A percentile compares a stretch with the other conserved stretches of the same genome.
phyloP scores from a whole-genome alignment of 2,329 filamentous ascomycete species.

The Aspergillus sp. region DNA sequence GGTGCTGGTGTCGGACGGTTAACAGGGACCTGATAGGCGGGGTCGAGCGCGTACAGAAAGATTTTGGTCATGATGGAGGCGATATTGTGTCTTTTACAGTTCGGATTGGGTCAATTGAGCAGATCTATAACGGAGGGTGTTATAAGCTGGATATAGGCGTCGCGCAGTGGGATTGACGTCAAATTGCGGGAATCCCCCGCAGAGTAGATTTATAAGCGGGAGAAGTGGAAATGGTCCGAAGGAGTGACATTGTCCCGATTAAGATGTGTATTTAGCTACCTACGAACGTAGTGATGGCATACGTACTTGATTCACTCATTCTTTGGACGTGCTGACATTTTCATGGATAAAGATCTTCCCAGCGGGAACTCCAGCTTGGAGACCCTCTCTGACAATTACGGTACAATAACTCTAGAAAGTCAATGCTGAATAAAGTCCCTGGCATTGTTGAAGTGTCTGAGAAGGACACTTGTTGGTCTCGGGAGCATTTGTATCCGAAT shows the following conservation, averaged over 20 bases:
- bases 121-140: not conserved
- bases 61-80: not conserved
- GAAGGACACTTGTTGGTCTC: too few relatives aligned
- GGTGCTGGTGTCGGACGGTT: conserved; percentile 20
- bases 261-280: too few relatives aligned
- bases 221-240: not conserved
- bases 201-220: not conserved
- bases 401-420: too few relatives aligned
- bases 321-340: too few relatives aligned
- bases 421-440: too few relatives aligned
- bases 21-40: not conserved
- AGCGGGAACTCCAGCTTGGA: too few relatives aligned
- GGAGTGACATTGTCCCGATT: not conserved
- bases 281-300: too few relatives aligned
- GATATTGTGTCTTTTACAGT: not conserved
- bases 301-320: too few relatives aligned
- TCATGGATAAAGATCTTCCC: too few relatives aligned
- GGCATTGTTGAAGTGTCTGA: too few relatives aligned
- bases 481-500: too few relatives aligned
- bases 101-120: not conserved
- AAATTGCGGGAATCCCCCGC: not conserved
- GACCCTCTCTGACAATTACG: too few relatives aligned
- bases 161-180: not conserved
- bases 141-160: not conserved
- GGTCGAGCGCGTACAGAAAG: not conserved